Conservation (phyloP, 441 rosid species). For the Erodium moschatum region DNA sequence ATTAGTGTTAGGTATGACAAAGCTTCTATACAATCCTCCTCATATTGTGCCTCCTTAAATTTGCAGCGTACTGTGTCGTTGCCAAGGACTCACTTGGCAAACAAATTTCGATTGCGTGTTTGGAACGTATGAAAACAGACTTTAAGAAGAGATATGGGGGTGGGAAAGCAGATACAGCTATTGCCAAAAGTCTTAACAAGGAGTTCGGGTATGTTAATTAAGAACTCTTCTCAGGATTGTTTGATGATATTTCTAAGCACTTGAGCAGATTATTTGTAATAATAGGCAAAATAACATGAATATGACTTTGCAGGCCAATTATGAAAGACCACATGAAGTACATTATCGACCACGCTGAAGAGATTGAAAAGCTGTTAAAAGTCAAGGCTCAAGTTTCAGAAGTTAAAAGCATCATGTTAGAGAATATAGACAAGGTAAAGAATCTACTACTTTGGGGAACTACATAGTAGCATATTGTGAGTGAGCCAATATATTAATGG, state of each 20-base stretch:
- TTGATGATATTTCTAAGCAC: neutral
- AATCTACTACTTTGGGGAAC: neutral
- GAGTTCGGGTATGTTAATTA: conserved; percentile 62
- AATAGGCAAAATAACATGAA: conserved; percentile 7
- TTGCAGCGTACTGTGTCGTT: conserved; percentile 82
- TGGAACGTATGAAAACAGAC: conserved; percentile 83
- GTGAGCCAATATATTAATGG: too few relatives aligned
- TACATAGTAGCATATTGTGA: neutral
- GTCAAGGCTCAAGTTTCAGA: conserved; percentile 91
- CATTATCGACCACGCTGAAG: conserved; percentile 70
- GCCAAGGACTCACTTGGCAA: conserved; percentile 81
- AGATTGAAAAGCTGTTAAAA: conserved; percentile 74
- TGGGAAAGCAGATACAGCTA: conserved; percentile 84
- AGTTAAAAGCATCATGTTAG: conserved; percentile 76
- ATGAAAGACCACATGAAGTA: conserved; percentile 94
- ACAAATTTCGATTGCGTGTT: conserved; percentile 72
- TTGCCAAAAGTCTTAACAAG: conserved; percentile 81
- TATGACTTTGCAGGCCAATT: conserved; percentile 43
- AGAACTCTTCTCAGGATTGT: neutral
- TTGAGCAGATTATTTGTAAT: conserved; percentile 3
- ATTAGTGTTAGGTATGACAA: too few relatives aligned
- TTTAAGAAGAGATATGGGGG: conserved; percentile 81
- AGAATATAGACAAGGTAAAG: conserved; percentile 72
- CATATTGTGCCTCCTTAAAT: conserved; percentile 17
- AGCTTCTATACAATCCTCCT: conserved; percentile 4